Evolutionary conservation across 306 rosid genomes (phyloP), one percentile per base, ranked within the genome.

Genomic region (Aeschynomene evenia): DNA sequence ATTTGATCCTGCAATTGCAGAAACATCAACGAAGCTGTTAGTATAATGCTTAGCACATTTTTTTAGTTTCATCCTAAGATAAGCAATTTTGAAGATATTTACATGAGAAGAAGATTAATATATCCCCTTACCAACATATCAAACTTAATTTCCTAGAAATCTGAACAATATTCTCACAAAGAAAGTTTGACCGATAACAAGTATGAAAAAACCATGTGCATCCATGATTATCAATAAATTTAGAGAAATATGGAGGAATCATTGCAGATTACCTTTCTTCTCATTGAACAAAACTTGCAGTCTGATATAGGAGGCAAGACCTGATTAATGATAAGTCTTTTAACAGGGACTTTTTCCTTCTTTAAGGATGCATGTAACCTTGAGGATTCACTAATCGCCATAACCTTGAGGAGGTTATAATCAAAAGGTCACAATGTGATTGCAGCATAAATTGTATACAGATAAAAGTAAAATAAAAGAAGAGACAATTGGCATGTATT

Each of bases 211-310:
- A 15, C 14, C 59, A 18, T 22, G 46, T 8, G 36, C 22, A 1
- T 48, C 14, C 36, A 31, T 48, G 36, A 24, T 59, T 31, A 42
- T 26, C 71, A 58, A 55, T 31, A 26, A 28, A 63, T 53, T 11
- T 28, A 66, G 15, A 7, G 24, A 54, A 68, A 64, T 50, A 58
- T 49, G 75, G 33, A 64, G 9, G 37, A 71, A 18, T 26, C 58
- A 68, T 54, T 53, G 19, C 46, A 65, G 34, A 53, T 72, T 60
- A 78, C 96, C 97, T 91, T 91, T 62, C 92, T 56, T 82, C 70
- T 88, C 72, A 86, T 91, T 4, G 89, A 78, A 85, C 97, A 88
- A 75, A 91, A 91, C 78, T 88, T 88, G 97, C 97, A 91, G 72
- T 85, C 89, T 14, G 93, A 85, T 20, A 89, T 71, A 66, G 83